Percentiles rank a stretch among this genome's conserved stretches.
phyloP scores from a whole-genome alignment of 768 basidiomycete genomes.

The Russula vinacea region DNA sequence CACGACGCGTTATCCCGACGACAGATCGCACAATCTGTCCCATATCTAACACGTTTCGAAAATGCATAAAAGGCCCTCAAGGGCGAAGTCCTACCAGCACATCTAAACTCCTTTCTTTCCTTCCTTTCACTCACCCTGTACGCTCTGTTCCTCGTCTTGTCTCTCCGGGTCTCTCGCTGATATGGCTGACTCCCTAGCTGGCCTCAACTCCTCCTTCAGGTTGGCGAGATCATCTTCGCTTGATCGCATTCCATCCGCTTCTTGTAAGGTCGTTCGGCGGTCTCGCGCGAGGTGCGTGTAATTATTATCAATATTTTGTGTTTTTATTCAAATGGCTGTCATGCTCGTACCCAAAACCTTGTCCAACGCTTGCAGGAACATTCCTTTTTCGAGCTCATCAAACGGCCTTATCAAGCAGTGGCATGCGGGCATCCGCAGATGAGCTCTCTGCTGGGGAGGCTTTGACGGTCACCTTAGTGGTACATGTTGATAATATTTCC shows the following conservation, averaged over 20 bases:
- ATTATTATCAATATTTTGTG: background rate
- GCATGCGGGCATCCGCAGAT: constrained; percentile 32
- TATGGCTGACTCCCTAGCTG: background rate
- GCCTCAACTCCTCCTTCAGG: constrained; percentile 31
- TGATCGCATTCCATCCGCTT: constrained; percentile 42
- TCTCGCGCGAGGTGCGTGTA: constrained; percentile 36
- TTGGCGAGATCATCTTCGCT: constrained; percentile 34
- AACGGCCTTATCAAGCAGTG: constrained; percentile 32
- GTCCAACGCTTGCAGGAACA: background rate
- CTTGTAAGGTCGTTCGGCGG: constrained; percentile 43
- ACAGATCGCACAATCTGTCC: background rate
- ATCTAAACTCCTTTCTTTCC: background rate
- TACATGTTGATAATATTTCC: background rate
- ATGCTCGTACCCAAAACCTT: background rate
- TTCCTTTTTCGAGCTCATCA: constrained; percentile 29
- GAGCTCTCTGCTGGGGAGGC: constrained; percentile 31
- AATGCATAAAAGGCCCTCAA: constrained; percentile 14
- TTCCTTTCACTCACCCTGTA: constrained; percentile 21
- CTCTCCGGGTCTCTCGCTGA: background rate
- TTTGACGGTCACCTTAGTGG: constrained; percentile 24
- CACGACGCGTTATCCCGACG: background rate
- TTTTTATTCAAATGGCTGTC: background rate
- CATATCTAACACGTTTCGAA: constrained; percentile 13
- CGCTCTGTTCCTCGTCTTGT: background rate
- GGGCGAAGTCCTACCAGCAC: background rate